Conservation (phyloP, 2,329 filamentous ascomycete species). For the Xenoacremonium recifei region DNA sequence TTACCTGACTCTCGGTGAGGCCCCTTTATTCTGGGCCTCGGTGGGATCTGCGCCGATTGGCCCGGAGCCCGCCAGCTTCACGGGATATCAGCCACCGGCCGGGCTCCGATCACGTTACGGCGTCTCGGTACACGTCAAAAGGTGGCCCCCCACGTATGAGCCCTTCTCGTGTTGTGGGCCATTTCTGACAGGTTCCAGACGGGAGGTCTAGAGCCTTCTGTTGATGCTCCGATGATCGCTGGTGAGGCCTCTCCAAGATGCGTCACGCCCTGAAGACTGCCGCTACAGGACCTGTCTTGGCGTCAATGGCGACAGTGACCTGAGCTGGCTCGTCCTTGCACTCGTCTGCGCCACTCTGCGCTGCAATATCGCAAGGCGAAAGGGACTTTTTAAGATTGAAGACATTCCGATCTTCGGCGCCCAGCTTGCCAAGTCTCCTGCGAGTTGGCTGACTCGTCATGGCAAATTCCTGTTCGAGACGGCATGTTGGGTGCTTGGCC, state of each 20-base stretch:
- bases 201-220: too few relatives aligned
- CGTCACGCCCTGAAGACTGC: too few relatives aligned
- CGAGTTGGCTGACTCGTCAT: not conserved
- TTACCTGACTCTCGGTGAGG: slow-evolving; percentile 16
- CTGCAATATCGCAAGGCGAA: too few relatives aligned
- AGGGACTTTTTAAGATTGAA: too few relatives aligned
- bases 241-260: too few relatives aligned
- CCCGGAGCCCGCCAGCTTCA: slow-evolving; percentile 13
- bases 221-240: too few relatives aligned
- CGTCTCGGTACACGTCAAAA: not conserved
- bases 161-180: too few relatives aligned
- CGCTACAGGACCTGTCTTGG: too few relatives aligned
- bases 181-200: too few relatives aligned
- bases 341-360: too few relatives aligned
- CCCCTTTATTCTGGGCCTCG: not conserved
- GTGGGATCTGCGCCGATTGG: slow-evolving; percentile 10
- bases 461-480: not conserved
- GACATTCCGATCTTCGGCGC: not conserved
- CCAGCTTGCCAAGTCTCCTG: not conserved
- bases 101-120: not conserved
- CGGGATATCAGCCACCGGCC: not conserved
- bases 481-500: not conserved
- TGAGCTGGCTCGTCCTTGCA: too few relatives aligned
- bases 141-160: not conserved
- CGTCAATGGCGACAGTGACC: too few relatives aligned